These are phyloP conservation scores for Mycotypha africana DNA, from an alignment of 371 early-diverging fungal genomes.

Conservation along the genomic window DNA sequence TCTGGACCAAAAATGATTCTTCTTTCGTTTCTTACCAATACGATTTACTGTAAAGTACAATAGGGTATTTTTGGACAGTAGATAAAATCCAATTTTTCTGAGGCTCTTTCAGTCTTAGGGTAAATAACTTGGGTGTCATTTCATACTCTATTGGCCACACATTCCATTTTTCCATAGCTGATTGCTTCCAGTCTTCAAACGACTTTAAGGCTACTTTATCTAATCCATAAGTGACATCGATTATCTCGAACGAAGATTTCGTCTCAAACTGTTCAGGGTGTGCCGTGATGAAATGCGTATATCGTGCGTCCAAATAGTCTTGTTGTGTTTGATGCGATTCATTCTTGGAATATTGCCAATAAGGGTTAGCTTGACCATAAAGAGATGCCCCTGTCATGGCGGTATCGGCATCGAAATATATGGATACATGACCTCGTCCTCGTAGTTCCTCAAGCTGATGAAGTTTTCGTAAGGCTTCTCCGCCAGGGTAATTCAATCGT, in stretches of 20 bases:
- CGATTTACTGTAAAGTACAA: constrained; percentile 57
- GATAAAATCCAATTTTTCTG: constrained; percentile 29
- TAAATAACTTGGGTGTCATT: constrained; percentile 26
- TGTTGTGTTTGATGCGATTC: constrained; percentile 42
- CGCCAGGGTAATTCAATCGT: constrained; percentile 86
- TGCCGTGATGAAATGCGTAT: constrained; percentile 64
- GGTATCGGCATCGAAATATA: constrained; percentile 56
- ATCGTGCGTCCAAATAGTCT: constrained; percentile 51
- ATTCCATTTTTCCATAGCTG: background rate
- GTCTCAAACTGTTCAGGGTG: constrained; percentile 35
- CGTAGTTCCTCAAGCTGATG: constrained; percentile 45
- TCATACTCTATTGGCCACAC: constrained; percentile 14
- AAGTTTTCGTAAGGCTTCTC: constrained; percentile 62
- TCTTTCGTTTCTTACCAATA: constrained; percentile 50
- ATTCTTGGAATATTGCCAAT: constrained; percentile 65
- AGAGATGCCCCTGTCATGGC: constrained; percentile 89
- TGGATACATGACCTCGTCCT: background rate
- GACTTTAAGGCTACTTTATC: constrained; percentile 17
- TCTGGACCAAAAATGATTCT: background rate
- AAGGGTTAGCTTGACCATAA: constrained; percentile 49
- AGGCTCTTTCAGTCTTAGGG: constrained; percentile 24
- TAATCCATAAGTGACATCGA: constrained; percentile 29
- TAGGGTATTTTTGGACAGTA: constrained; percentile 37
- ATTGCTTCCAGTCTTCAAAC: constrained; percentile 3
- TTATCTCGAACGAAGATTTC: constrained; percentile 36